Percentiles rank a stretch among this genome's conserved stretches.
Conservation (phyloP, 2,329 filamentous ascomycete species). For the Nothopassalora personata region DNA sequence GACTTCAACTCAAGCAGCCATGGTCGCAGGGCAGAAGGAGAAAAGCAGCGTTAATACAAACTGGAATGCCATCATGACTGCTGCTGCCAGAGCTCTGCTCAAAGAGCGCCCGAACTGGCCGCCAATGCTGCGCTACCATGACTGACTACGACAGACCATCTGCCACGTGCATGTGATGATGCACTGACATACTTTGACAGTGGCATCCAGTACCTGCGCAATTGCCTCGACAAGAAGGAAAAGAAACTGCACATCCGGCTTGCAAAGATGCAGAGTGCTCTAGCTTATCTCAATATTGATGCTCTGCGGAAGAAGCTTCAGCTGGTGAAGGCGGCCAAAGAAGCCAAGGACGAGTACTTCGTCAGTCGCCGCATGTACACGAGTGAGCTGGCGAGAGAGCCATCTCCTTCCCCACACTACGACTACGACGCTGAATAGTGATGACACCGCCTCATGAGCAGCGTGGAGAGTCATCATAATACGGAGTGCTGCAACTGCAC, state of each 20-base stretch:
- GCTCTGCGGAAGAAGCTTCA: background rate
- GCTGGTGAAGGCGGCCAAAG: background rate
- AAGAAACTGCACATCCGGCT: constrained; percentile 1
- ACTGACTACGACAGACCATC: background rate
- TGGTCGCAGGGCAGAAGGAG: background rate
- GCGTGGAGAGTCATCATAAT: background rate
- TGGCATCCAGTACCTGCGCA: background rate
- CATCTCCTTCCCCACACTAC: background rate
- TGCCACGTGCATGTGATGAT: background rate
- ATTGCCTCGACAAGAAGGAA: background rate
- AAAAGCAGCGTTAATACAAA: background rate
- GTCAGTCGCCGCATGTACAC: background rate
- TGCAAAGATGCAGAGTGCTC: background rate
- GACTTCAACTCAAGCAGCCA: background rate
- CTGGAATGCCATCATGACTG: no score
- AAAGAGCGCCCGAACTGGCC: background rate
- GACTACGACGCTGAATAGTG: background rate
- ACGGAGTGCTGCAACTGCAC: background rate
- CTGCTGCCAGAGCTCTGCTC: background rate
- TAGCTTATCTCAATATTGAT: background rate
- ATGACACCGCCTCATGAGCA: background rate
- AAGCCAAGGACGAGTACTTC: background rate
- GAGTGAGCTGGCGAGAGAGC: background rate
- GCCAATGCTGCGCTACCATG: background rate
- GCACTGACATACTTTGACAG: background rate